Evolutionary conservation across 352 stramenopile genomes (phyloP).

Genomic region (Globisporangium viniferum): DNA sequence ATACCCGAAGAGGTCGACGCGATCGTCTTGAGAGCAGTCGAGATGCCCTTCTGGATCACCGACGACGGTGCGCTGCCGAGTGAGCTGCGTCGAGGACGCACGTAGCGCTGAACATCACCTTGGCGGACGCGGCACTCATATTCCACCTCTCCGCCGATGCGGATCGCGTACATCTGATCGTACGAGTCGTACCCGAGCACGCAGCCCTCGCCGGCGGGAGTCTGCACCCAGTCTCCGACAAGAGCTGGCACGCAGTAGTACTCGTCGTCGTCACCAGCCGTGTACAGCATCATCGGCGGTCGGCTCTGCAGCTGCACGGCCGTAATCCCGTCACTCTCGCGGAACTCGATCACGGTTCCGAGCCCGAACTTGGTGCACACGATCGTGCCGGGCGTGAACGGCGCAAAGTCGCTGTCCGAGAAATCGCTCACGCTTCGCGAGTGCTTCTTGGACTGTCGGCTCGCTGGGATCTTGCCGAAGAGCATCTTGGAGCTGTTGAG

Average conservation of each 20-base stretch:
- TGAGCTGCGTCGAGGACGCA: conserved; percentile 32
- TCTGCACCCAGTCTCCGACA: conserved; percentile 51
- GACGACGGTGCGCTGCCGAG: conserved; percentile 27
- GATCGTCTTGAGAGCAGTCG: conserved; percentile 52
- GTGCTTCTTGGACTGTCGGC: conserved; percentile 23
- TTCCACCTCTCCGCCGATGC: conserved; percentile 32
- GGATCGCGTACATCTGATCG: conserved; percentile 54
- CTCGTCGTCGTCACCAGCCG: conserved; percentile 34
- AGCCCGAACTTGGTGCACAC: conserved; percentile 68
- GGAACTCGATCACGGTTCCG: conserved; percentile 48
- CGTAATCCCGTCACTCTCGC: conserved; percentile 47
- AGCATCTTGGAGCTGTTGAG: conserved; percentile 49
- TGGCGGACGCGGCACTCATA: conserved; percentile 37
- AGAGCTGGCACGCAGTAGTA: conserved; percentile 56
- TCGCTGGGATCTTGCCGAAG: conserved; percentile 28
- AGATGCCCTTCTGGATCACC: conserved; percentile 42
- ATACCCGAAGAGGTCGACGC: conserved; percentile 53
- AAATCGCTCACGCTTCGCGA: conserved; percentile 40
- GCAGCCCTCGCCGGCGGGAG: conserved; percentile 47
- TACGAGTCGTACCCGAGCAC: conserved; percentile 49
- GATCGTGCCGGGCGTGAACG: conserved; percentile 35
- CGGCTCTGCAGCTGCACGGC: conserved; percentile 45
- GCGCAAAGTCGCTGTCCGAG: conserved; percentile 38
- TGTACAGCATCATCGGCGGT: conserved; percentile 35
- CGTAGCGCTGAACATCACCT: conserved; percentile 39